Conservation (phyloP, 192 early-diverging fungal species). For the Kappamyces sp. region DNA sequence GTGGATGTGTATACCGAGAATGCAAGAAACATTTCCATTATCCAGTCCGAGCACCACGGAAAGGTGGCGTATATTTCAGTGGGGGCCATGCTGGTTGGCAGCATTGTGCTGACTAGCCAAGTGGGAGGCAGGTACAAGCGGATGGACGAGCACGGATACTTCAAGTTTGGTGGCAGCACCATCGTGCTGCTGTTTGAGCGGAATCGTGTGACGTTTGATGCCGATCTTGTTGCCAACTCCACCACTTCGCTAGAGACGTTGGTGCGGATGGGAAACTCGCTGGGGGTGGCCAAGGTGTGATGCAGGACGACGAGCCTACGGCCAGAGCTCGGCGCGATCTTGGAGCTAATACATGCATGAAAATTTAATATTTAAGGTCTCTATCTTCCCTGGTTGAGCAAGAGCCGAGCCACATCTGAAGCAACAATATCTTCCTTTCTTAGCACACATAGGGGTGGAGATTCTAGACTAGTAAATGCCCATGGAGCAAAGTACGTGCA, state of each 20-base stretch:
- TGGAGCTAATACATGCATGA: no score
- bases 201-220: constrained; percentile 56
- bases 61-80: constrained; percentile 62
- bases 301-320: no score
- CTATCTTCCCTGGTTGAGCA: no score
- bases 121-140: constrained; percentile 39
- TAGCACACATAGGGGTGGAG: no score
- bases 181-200: constrained; percentile 63
- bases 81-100: constrained; percentile 84
- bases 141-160: constrained; percentile 73
- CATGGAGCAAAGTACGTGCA: no score
- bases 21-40: constrained; percentile 55
- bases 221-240: constrained; percentile 62
- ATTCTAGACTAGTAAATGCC: no score
- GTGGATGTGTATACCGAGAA: constrained; percentile 79
- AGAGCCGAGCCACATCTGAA: no score
- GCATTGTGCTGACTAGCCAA: constrained; percentile 55
- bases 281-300: constrained; percentile 23
- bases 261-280: constrained; percentile 44
- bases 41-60: constrained; percentile 62
- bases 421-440: no score
- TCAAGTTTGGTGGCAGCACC: constrained; percentile 79
- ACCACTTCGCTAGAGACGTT: constrained; percentile 63
- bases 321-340: no score
- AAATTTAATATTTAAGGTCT: no score